These are phyloP conservation scores for Ophiocordyceps robertsii DNA, from an alignment of 2,329 filamentous ascomycete species.

Conservation along the genomic window DNA sequence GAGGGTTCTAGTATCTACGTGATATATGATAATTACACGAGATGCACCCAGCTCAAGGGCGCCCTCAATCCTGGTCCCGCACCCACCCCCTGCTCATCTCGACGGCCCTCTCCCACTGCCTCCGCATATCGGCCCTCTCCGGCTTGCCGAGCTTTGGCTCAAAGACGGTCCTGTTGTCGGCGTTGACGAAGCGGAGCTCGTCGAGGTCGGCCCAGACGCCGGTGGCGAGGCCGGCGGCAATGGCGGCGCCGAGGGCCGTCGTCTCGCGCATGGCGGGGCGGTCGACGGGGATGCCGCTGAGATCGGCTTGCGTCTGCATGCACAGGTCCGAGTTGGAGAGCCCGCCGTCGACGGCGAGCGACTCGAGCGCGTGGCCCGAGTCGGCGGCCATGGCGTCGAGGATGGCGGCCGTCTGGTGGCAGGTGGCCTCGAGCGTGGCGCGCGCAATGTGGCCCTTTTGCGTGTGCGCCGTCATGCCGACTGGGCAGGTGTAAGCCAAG, in stretches of 20 bases:
- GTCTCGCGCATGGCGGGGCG: conserved; percentile 84
- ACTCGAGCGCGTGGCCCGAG: conserved; percentile 59
- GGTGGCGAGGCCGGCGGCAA: conserved; percentile 76
- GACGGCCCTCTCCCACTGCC: conserved; percentile 42
- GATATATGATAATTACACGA: too few species aligned
- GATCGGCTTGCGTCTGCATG: conserved; percentile 85
- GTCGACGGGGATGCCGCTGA: conserved; percentile 70
- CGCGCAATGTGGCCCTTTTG: conserved; percentile 76
- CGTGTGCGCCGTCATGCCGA: conserved; percentile 77
- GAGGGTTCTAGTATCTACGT: too few species aligned
- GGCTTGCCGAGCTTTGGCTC: conserved; percentile 44
- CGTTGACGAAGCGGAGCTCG: conserved; percentile 62
- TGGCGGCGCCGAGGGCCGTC: conserved; percentile 76
- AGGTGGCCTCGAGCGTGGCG: conserved; percentile 80
- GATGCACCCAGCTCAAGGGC: too few species aligned
- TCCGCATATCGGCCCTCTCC: conserved; percentile 27
- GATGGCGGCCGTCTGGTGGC: conserved; percentile 86
- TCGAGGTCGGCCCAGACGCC: conserved; percentile 65
- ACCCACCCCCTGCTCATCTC: conserved; percentile 46
- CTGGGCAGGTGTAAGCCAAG: conserved; percentile 18
- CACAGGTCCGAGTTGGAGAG: conserved; percentile 80
- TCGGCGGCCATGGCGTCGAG: conserved; percentile 85
- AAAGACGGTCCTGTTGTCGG: conserved; percentile 55
- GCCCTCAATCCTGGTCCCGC: conserved; percentile 11
- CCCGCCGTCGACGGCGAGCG: conserved; percentile 75